phyloP scores from a whole-genome alignment of 2,329 filamentous ascomycete genomes.

The Colletotrichum incanum region DNA sequence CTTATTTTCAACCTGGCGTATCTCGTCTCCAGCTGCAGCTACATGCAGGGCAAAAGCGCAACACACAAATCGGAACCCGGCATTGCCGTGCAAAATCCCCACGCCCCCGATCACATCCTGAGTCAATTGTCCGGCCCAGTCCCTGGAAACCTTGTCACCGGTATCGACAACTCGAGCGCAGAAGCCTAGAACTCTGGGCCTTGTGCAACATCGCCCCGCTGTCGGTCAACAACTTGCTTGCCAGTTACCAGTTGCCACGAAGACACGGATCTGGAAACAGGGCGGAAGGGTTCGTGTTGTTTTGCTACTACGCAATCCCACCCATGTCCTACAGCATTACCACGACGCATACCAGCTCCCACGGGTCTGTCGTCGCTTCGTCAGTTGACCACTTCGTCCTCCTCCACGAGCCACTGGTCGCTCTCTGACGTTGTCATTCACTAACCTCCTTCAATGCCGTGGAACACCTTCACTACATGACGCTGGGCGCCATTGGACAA shows the following conservation, averaged over 20 bases:
- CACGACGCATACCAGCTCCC: slow-evolving; percentile 6
- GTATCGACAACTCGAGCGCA: slow-evolving; percentile 1
- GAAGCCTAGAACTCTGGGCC: background rate
- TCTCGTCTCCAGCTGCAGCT: slow-evolving; percentile 32
- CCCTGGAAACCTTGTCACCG: slow-evolving; percentile 8
- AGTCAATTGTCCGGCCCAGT: slow-evolving; percentile 2
- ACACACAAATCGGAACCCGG: slow-evolving; percentile 28
- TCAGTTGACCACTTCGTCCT: slow-evolving; percentile 22
- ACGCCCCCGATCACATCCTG: slow-evolving; percentile 11
- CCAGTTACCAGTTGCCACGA: background rate
- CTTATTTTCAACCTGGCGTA: background rate
- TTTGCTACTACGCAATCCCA: background rate
- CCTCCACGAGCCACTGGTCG: slow-evolving; percentile 27
- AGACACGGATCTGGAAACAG: background rate
- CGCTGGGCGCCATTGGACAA: slow-evolving; percentile 27
- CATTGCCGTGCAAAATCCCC: slow-evolving; percentile 30
- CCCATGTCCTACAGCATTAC: background rate
- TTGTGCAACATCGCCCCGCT: slow-evolving; percentile 21
- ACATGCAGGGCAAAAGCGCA: slow-evolving; percentile 33
- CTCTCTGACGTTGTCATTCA: slow-evolving; percentile 14
- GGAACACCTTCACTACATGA: slow-evolving; percentile 29
- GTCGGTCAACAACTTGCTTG: slow-evolving; percentile 3
- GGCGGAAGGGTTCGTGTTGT: background rate
- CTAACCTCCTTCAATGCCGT: slow-evolving; percentile 27
- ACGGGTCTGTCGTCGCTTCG: background rate